Base-by-base conservation (phyloP, 345 rosid genomes). In the Sapria himalayana region DNA sequence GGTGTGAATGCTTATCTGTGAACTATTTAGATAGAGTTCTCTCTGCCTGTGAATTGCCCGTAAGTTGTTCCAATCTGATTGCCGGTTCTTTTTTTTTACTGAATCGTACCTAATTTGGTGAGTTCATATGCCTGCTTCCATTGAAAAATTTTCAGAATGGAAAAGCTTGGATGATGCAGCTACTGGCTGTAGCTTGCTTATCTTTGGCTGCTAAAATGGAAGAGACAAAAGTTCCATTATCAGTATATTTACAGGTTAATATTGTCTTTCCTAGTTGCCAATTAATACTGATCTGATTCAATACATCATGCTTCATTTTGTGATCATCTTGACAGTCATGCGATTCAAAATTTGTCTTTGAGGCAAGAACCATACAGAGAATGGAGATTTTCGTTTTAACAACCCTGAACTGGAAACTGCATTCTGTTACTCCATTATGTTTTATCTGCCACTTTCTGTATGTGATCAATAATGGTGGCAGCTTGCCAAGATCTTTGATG, bases 181-280 rank as follows among this genome's bases (percentile, higher is more conserved):
- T 78, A 48, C 53, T 72, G 52, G 78, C 76, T 17, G 85, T 78
- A 51, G 71, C 92, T 34, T 78, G 92, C 55, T 51, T 74, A 42
- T 78, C 92, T 25, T 45, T 78, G 42, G 84, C 85, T 5, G 81
- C 78, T 38, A 78, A 78, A 62, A 61, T 74, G 73, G 85, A 78
- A 43, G 92, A 78, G 64, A 63, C 71, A 21, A 60, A 72, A 45
- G 78, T 67, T 43, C 92, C 81, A 15, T 35, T 70, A 1, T 50
- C 62, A 37, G 49, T 78, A 20, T 80, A 78, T 70, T 63, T 78
- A 34, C 81, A 78, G 80, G 92, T 78, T 45, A 5, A 21, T 12
- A 32, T 35, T n/a, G n/a, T 41, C 32, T 20, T 25, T 24, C 11
- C 5, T 29, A 51, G 37, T 45, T 22, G 49, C 3, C 33, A 17